Base-by-base conservation (phyloP, 129 eudicot genomes). In the Escallonia rubra region DNA sequence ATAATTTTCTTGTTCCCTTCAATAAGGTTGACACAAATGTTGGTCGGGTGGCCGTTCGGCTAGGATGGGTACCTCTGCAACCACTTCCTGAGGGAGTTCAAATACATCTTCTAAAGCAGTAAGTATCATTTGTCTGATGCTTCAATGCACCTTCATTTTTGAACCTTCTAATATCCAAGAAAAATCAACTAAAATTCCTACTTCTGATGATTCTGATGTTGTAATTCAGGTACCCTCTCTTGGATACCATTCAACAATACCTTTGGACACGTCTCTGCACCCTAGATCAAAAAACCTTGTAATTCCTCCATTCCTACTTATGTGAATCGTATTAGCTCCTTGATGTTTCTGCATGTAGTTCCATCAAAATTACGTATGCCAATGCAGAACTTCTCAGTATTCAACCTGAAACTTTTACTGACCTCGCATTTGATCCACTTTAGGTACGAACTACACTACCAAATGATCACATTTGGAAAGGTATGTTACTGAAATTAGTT, bases 1-100 rank as follows among this genome's bases (percentile, higher is more conserved):
- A 43, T 15, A 10, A 8, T 58, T 23, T 23, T 23, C 41, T 14
- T 64, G 52, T 50, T 72, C 39, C 12, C 69, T 64, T 53, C 48
- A 42, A 53, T 10, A 61, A 92, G 96, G 98, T 92, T 60, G 98
- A 92, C 68, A 79, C 85, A 42, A 88, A 92, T 78, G 91, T 86
- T 70, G 96, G 75, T 10, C 84, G 96, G 56, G 72, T 86, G 57
- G 86, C 83, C 41, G 87, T 91, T 47, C 98, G 96, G 63, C 78
- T 93, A 50, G 96, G 95, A 55, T 89, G 96, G 96, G 92, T 93
- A 56, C 99, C 96, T 11, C 72, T 93, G 23, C 73, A 86, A 73
- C 90, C 91, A 77, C 85, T 86, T 34, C 90, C 95, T 0, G 34
- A 23, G 34, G 34, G 34, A 23, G 34, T 93, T 69, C 83, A 70